Base-by-base conservation (phyloP, 2,329 filamentous ascomycete species). In the Orbilia javanica region DNA sequence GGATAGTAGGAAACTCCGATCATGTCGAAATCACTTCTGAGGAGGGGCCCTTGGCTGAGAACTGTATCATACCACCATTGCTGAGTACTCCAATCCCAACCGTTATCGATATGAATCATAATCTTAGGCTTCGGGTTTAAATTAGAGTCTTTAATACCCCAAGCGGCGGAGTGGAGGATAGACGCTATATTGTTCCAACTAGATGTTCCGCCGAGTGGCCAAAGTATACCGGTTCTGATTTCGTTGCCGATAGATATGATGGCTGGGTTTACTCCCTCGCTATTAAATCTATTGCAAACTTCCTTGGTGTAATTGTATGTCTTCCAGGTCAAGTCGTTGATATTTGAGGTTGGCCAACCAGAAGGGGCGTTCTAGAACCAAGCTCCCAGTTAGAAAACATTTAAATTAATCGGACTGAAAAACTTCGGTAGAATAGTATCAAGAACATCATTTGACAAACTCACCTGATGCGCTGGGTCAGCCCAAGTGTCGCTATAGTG, bases 1-100 rank as follows among this genome's bases (percentile, higher is more conserved):
- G 91, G 91, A 81, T 93, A 93, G 84, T 90, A 93, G 0, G 88
- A 90, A 0, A 93, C 88, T 5, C 90, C 91, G 84, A 93, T 91
- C 79, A 91, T 87, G 82, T 93, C 91, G 75, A 90, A 92, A 79
- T 92, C 90, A 4, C 84, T 84, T 0, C 84, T 80, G 2, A 83
- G 82, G 2, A 91, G 84, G 0, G 85, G 85, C 1, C 88, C 89
- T 25, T 85, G 83, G 6, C 82, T 85, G 0, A 91, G 85, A 0
- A 90, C 87, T 1, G 85, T 85, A 25, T 87, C 86, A 84, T 92
- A 93, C 83, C 88, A 92, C 85, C 87, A 90, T 78, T 90, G 84
- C 82, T 93, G 90, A 1, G 88, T 87, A 2, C 84, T 85, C 89
- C 88, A 92, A 79, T 91, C 87, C 90, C 90, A 93, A n/a, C 91